Evolutionary conservation across 345 rosid species (phyloP).

Genomic region (Viola odorata): DNA sequence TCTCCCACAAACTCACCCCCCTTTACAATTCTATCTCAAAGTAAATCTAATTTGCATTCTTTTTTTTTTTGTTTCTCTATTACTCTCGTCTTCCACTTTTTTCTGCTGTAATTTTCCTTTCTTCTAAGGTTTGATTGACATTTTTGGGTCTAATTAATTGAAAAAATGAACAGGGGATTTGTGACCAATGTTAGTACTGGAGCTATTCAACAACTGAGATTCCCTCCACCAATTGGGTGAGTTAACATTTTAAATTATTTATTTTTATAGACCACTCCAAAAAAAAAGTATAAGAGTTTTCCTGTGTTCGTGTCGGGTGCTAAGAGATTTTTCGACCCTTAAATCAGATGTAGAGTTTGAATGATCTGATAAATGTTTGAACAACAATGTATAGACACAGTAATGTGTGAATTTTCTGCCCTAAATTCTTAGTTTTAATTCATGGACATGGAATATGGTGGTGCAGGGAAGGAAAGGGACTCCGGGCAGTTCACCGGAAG

Average conservation of each 20-base stretch:
- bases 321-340: too few relatives aligned
- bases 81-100: too few relatives aligned
- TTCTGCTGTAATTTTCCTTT: neutral
- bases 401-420: too few relatives aligned
- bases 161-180: constrained; percentile 1
- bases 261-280: too few relatives aligned
- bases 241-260: too few relatives aligned
- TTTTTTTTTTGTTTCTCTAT: neutral
- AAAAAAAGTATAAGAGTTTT: too few relatives aligned
- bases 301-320: too few relatives aligned
- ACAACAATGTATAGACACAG: too few relatives aligned
- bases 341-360: too few relatives aligned
- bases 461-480: neutral
- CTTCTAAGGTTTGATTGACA: too few relatives aligned
- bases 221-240: neutral
- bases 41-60: neutral
- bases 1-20: constrained; percentile 32
- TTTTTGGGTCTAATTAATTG: neutral
- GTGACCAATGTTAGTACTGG: constrained; percentile 24
- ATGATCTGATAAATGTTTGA: too few relatives aligned
- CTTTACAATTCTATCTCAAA: constrained; percentile 1
- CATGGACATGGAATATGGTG: neutral
- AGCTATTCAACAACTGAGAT: constrained; percentile 11
- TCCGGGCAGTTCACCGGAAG: constrained; percentile 15
- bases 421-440: too few relatives aligned